These are phyloP conservation scores for Geotrichum bryndzae DNA, from an alignment of 1,139 yeast genomes.

Conservation along the genomic window DNA sequence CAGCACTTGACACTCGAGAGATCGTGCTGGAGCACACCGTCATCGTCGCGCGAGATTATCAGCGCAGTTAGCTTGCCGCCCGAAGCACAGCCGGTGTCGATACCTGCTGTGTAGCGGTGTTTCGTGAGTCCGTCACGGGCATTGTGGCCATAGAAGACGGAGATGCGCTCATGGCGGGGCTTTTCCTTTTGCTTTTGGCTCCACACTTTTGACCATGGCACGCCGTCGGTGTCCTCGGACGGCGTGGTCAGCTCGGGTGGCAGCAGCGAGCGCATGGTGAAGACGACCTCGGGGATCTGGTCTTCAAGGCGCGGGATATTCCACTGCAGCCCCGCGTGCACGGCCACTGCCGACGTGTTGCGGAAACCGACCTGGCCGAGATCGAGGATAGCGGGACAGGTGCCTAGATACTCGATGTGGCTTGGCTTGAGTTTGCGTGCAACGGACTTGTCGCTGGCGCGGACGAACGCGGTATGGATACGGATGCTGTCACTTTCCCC, in stretches of 20 bases:
- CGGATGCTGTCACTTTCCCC: background rate
- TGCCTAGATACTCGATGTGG: slow-evolving; percentile 53
- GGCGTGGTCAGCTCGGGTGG: slow-evolving; percentile 54
- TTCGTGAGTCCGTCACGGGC: slow-evolving; percentile 70
- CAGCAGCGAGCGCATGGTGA: slow-evolving; percentile 55
- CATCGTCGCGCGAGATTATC: slow-evolving; percentile 37
- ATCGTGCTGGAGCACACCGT: slow-evolving; percentile 5
- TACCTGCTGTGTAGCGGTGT: slow-evolving; percentile 63
- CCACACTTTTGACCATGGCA: slow-evolving; percentile 61
- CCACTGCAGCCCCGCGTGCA: slow-evolving; percentile 76
- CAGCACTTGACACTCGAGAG: slow-evolving; percentile 7
- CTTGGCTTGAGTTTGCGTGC: slow-evolving; percentile 55
- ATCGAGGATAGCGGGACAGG: slow-evolving; percentile 57
- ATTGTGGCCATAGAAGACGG: slow-evolving; percentile 85
- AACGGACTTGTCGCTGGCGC: slow-evolving; percentile 43
- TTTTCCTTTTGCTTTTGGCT: slow-evolving; percentile 43
- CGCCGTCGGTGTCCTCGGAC: slow-evolving; percentile 47
- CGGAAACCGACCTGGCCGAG: slow-evolving; percentile 56
- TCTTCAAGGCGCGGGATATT: slow-evolving; percentile 44
- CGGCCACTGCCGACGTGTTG: slow-evolving; percentile 53
- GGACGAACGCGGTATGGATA: background rate
- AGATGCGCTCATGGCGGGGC: slow-evolving; percentile 34
- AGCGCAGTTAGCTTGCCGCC: slow-evolving; percentile 69
- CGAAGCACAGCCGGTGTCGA: slow-evolving; percentile 76
- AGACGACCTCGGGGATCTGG: slow-evolving; percentile 55